A percentile compares a stretch with the other conserved stretches of the same genome.
Conservation (phyloP, 768 basidiomycete species). For the Leucocoprinus birnbaumii region DNA sequence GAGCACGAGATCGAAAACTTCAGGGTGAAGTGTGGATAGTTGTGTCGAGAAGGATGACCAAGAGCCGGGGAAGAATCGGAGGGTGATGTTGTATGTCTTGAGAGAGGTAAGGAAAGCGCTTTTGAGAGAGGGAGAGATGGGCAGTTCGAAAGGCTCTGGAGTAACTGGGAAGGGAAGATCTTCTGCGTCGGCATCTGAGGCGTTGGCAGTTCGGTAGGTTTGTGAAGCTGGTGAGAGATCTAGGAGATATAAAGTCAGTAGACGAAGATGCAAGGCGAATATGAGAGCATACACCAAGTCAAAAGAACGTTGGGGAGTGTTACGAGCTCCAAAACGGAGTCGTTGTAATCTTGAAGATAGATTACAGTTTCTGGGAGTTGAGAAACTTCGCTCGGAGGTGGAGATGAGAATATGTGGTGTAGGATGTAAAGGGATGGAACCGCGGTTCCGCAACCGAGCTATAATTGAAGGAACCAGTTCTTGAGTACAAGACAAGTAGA, state of each 20-base stretch:
- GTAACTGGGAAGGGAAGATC: slow-evolving; percentile 22
- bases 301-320: slow-evolving; percentile 78
- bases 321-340: slow-evolving; percentile 72
- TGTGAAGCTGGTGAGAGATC: slow-evolving; percentile 61
- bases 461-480: neutral
- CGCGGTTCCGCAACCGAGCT: slow-evolving; percentile 95
- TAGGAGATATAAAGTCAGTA: slow-evolving; percentile 20
- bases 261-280: neutral
- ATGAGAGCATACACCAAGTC: slow-evolving; percentile 67
- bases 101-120: slow-evolving; percentile 65
- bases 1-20: slow-evolving; percentile 68
- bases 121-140: slow-evolving; percentile 63
- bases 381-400: slow-evolving; percentile 12
- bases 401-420: slow-evolving; percentile 48
- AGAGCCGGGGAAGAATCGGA: slow-evolving; percentile 80
- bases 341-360: slow-evolving; percentile 92
- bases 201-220: slow-evolving; percentile 34
- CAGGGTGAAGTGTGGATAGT: slow-evolving; percentile 38
- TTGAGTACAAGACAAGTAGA: neutral
- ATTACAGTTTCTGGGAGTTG: slow-evolving; percentile 41
- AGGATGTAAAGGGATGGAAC: slow-evolving; percentile 80
- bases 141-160: slow-evolving; percentile 49
- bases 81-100: slow-evolving; percentile 41
- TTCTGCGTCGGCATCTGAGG: slow-evolving; percentile 25
- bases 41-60: slow-evolving; percentile 46